Conservation (phyloP, 225 moss, liverwort and hornwort species). For the Polytrichum formosum region DNA sequence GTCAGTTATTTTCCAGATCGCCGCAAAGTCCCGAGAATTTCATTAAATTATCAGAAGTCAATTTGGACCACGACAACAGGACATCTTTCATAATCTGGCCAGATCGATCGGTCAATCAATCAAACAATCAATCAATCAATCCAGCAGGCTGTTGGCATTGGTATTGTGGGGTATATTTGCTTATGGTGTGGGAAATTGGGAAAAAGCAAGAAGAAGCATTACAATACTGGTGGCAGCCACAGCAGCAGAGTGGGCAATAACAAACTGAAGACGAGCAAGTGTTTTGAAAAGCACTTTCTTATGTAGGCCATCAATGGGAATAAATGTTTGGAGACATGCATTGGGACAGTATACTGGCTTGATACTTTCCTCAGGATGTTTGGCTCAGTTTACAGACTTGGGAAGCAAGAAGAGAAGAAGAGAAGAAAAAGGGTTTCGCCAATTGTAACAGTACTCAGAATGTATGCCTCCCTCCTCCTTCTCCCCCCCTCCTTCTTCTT, state of each 20-base stretch:
- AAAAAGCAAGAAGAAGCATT: neutral
- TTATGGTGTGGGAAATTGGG: neutral
- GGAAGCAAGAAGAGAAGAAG: neutral
- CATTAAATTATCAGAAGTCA: too few relatives aligned
- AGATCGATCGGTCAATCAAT: too few relatives aligned
- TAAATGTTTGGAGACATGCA: neutral
- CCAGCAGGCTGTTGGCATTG: neutral
- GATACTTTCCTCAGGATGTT: neutral
- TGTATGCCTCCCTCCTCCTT: neutral
- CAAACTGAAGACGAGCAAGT: neutral
- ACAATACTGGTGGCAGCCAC: neutral
- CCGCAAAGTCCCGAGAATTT: too few relatives aligned
- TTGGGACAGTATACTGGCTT: conserved; percentile 5
- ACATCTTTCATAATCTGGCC: too few relatives aligned
- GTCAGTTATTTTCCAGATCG: too few relatives aligned
- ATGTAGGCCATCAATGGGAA: neutral
- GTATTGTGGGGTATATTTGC: neutral
- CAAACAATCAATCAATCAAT: neutral
- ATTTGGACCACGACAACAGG: too few relatives aligned
- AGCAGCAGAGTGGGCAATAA: neutral
- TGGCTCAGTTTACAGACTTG: neutral
- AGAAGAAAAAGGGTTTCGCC: neutral
- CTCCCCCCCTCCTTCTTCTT: neutral
- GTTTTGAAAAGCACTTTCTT: neutral
- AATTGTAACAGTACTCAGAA: neutral